Evolutionary conservation across 148 eudicot genomes (phyloP).

Genomic region (Rheum nobile): DNA sequence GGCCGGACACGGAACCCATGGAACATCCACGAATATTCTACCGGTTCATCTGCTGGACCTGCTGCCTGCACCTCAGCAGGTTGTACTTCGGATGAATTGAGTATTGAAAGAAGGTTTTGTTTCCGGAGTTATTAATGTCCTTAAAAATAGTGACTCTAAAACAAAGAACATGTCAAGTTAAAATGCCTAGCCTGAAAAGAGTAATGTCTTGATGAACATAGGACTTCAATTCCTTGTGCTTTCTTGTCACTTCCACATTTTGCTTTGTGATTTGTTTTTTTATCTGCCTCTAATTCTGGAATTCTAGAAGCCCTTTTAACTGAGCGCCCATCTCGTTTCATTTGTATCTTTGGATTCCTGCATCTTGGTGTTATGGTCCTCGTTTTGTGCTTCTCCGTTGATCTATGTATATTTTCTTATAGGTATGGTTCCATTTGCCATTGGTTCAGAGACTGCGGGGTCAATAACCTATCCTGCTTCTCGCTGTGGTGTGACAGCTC

Average conservation of each 20-base stretch:
- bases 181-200: not conserved
- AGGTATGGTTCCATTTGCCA: conserved; percentile 92
- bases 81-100: conserved; percentile 3
- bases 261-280: not conserved
- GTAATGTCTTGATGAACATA: not conserved
- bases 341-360: not conserved
- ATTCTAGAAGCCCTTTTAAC: no score
- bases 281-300: no score
- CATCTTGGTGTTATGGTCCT: not conserved
- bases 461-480: conserved; percentile 83
- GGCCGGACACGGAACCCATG: conserved; percentile 95
- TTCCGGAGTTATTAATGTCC: not conserved
- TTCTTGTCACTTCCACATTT: not conserved
- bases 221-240: not conserved
- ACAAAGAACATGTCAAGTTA: not conserved
- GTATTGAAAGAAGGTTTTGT: not conserved
- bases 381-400: not conserved
- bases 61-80: conserved; percentile 94
- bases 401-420: not conserved
- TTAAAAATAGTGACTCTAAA: not conserved
- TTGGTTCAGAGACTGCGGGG: conserved; percentile 92
- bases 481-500: conserved; percentile 82
- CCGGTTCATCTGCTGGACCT: conserved; percentile 95
- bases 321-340: not conserved
- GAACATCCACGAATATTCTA: conserved; percentile 79